Conservation (phyloP, 2,329 filamentous ascomycete species). For the Verticillium nubilum region DNA sequence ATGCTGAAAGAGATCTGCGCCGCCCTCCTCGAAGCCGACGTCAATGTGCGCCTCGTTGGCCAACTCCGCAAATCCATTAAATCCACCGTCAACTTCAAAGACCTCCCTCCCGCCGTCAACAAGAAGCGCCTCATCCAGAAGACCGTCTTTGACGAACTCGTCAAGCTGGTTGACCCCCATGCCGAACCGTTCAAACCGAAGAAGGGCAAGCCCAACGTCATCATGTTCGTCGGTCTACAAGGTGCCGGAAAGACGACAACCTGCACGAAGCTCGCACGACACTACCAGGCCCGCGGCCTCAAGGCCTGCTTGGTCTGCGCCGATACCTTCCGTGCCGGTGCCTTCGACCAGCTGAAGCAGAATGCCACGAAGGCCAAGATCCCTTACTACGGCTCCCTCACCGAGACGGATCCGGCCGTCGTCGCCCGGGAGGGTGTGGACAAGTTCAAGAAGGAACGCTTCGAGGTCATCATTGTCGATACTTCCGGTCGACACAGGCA, state of each 20-base stretch:
- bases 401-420: constrained; percentile 89
- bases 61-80: constrained; percentile 92
- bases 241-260: constrained; percentile 97
- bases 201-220: constrained; percentile 93
- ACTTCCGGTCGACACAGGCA: constrained; percentile 93
- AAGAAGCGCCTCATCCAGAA: constrained; percentile 99
- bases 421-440: constrained; percentile 95
- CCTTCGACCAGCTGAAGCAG: constrained; percentile 97
- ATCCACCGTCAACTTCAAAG: constrained; percentile 86
- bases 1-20: constrained; percentile 99
- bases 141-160: constrained; percentile 93
- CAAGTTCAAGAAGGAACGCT: constrained; percentile 97
- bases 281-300: constrained; percentile 92
- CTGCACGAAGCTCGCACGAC: constrained; percentile 91
- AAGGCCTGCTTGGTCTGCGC: constrained; percentile 92
- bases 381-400: constrained; percentile 94
- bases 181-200: constrained; percentile 94
- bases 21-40: constrained; percentile 92
- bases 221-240: constrained; percentile 99
- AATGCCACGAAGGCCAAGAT: constrained; percentile 99
- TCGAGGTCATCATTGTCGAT: constrained; percentile 98
- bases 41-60: constrained; percentile 91
- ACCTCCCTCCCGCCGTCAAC: constrained; percentile 84
- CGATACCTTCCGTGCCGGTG: constrained; percentile 96
- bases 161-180: constrained; percentile 92